These are phyloP conservation scores for Exserohilum rostratum DNA, from an alignment of 2,329 filamentous ascomycete genomes.

Conservation along the genomic window DNA sequence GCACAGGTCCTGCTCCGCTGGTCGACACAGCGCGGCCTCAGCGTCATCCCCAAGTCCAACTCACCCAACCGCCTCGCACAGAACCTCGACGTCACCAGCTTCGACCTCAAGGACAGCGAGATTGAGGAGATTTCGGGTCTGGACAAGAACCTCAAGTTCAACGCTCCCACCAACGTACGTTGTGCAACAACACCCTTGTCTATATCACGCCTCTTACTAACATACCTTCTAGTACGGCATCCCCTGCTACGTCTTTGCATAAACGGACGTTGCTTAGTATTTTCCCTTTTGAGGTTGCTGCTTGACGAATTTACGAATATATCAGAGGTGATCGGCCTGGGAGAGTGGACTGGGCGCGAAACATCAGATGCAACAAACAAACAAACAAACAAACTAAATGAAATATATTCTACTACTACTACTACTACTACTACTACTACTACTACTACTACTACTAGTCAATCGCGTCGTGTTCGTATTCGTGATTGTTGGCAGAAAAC, in stretches of 20 bases:
- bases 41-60: slow-evolving; percentile 49
- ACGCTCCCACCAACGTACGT: slow-evolving; percentile 45
- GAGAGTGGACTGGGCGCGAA: too few relatives aligned
- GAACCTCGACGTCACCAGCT: slow-evolving; percentile 43
- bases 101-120: slow-evolving; percentile 38
- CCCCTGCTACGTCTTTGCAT: slow-evolving; percentile 45
- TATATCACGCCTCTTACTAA: slow-evolving; percentile 18
- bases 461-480: too few relatives aligned
- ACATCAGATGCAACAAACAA: not conserved
- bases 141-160: slow-evolving; percentile 43
- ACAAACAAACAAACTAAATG: not conserved
- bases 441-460: too few relatives aligned
- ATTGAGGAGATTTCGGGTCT: slow-evolving; percentile 39
- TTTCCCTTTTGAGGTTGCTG: not conserved
- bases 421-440: too few relatives aligned
- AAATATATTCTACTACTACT: too few relatives aligned
- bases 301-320: not conserved
- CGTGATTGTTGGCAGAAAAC: too few relatives aligned
- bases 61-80: slow-evolving; percentile 36
- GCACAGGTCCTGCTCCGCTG: slow-evolving; percentile 85
- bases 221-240: slow-evolving; percentile 39
- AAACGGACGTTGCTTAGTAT: slow-evolving; percentile 7
- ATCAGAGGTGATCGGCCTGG: not conserved
- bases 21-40: slow-evolving; percentile 72
- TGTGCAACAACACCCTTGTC: not conserved